phyloP scores from a whole-genome alignment of 192 early-diverging fungal genomes.

The Pilobolus umbonatus region DNA sequence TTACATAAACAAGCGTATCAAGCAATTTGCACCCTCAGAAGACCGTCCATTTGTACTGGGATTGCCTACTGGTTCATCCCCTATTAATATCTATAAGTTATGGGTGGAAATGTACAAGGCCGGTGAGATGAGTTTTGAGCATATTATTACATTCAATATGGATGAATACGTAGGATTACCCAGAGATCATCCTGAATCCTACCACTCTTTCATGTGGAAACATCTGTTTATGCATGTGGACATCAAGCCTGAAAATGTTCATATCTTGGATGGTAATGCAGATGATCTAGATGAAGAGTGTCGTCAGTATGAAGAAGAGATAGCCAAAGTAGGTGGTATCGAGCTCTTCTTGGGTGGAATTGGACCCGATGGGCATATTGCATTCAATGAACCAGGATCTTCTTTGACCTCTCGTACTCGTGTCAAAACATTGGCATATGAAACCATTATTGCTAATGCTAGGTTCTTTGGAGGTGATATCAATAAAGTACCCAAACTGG shows the following conservation, averaged over 20 bases:
- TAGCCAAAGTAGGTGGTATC: constrained; percentile 70
- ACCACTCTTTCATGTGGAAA: constrained; percentile 89
- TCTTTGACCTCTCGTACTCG: constrained; percentile 75
- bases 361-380: constrained; percentile 85
- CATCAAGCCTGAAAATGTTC: constrained; percentile 75
- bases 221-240: constrained; percentile 82
- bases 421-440: constrained; percentile 81
- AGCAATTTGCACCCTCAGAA: constrained; percentile 67
- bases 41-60: constrained; percentile 81
- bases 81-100: constrained; percentile 74
- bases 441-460: constrained; percentile 83
- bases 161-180: constrained; percentile 53
- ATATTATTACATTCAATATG: constrained; percentile 91
- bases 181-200: constrained; percentile 71
- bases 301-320: constrained; percentile 71
- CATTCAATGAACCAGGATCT: constrained; percentile 87
- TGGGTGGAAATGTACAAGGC: constrained; percentile 55
- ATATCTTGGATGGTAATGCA: constrained; percentile 82
- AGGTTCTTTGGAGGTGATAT: constrained; percentile 81
- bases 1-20: constrained; percentile 77
- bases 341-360: constrained; percentile 89
- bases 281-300: constrained; percentile 75
- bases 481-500: constrained; percentile 77
- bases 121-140: constrained; percentile 27
- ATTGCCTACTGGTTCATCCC: constrained; percentile 84